Base-by-base conservation (phyloP, 495 filamentous ascomycete genomes). In the Lasiosphaeris hirsuta region DNA sequence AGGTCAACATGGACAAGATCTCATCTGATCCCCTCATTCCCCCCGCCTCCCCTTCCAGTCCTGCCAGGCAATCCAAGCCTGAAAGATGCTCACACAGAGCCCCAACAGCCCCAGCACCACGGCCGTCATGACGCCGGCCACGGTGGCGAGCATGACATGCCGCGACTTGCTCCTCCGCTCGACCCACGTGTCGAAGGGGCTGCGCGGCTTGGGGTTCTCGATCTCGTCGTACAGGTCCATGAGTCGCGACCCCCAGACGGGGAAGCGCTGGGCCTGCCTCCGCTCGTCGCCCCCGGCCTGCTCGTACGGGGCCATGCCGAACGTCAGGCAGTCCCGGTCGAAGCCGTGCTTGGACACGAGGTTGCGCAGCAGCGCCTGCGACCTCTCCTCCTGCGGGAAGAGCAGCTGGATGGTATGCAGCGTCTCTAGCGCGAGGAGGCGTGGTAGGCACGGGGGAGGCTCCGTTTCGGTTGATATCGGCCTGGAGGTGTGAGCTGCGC, bases 71-170 rank as follows among this genome's bases (percentile, higher is more conserved):
- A 72, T 51, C 67, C 66, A 72, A 30, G 69, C 53, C 54, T 72
- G 69, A 40, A 66, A 65, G 30, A 60, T 54, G 18, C 67, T 61
- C 7, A 72, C 45, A 1, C 33, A 57, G 30, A 72, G 46, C 50
- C 62, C 57, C 18, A 64, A 11, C 23, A 69, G 38, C 7, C 67
- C 64, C 35, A 72, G 50, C 4, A 72, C 15, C 8, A 72, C 56
- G 3, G 69, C 69, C 44, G 70, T 50, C n/a, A 66, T 35, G 0
- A 76, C 69, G 3, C 73, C 73, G 37, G 59, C 60, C 1, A 76
- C 44, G 0, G 72, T 75, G 8, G 68, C 73, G 61, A 73, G 62
- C 72, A 76, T 76, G 4, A 75, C 59, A 54, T 74, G 71, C 34
- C 72, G 65, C 1, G 68, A 66, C 17, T 69, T 68, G 51, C 69